Percentiles rank a stretch among this genome's conserved stretches.
Conservation (phyloP, 2,329 filamentous ascomycete genomes). For the Trichoderma sp. region DNA sequence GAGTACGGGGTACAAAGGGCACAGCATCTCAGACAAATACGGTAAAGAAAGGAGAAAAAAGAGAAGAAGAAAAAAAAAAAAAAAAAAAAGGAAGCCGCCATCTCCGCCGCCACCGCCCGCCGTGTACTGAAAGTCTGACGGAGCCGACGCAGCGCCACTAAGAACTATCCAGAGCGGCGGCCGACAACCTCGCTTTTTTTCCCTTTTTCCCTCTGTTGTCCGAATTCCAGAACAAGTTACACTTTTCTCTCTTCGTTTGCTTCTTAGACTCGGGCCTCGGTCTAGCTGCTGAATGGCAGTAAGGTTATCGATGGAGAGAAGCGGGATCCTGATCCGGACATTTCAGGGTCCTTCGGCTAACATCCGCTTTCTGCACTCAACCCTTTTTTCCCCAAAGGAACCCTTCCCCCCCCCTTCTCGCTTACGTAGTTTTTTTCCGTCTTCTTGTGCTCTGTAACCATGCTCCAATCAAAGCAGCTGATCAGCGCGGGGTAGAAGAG, state of each 20-base stretch:
- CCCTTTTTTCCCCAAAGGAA: no score
- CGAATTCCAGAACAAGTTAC: neutral
- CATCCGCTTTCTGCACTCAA: neutral
- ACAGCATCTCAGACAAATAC: neutral
- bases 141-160: neutral
- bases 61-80: neutral
- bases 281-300: neutral
- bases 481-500: neutral
- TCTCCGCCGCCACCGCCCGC: neutral
- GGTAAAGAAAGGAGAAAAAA: no score
- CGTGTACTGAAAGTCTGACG: neutral
- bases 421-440: neutral
- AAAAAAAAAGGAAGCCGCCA: neutral
- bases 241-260: neutral
- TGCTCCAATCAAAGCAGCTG: neutral
- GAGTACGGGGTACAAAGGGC: neutral
- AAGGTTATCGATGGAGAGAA: neutral
- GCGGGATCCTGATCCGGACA: neutral
- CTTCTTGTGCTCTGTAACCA: neutral
- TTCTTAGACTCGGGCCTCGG: neutral
- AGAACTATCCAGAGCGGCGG: neutral
- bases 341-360: slow-evolving; percentile 2
- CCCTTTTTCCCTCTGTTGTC: neutral
- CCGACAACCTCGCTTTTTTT: neutral
- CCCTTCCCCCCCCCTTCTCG: neutral